Percentiles rank a stretch among this genome's conserved stretches.
Evolutionary conservation across 257 asterid species (phyloP).

Genomic region (Gynochthodes officinalis): DNA sequence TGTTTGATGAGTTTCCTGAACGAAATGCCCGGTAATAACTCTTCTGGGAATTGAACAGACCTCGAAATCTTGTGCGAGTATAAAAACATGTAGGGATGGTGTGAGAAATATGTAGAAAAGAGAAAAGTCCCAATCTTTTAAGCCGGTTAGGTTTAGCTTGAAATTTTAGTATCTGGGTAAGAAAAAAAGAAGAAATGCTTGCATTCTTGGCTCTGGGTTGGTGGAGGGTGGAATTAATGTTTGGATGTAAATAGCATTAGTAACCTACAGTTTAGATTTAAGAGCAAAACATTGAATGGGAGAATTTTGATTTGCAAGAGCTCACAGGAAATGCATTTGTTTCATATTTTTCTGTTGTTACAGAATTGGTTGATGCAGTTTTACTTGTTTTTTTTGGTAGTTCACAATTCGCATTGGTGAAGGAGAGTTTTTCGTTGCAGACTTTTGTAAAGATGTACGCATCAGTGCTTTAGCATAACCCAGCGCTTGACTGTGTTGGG

Average conservation of each 20-base stretch:
- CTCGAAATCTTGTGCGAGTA: not conserved
- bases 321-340: not conserved
- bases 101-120: not conserved
- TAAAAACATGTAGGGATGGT: not conserved
- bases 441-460: not conserved
- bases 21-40: not conserved
- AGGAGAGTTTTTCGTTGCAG: constrained; percentile 1
- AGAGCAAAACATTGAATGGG: not conserved
- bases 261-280: not conserved
- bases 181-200: not conserved
- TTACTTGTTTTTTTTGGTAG: not conserved
- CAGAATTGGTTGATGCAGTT: not conserved
- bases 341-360: not conserved
- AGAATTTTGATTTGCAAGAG: not conserved
- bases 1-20: constrained; percentile 7
- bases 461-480: constrained; percentile 3
- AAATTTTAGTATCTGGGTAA: not conserved
- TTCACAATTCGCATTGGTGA: not conserved
- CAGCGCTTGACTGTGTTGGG: constrained; percentile 4
- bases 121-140: no score
- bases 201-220: not conserved
- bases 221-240: not conserved
- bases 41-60: not conserved
- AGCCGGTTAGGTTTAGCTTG: not conserved
- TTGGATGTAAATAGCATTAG: not conserved